Conservation (phyloP, 208 protist genomes). For the Trypanosoma rangeli region DNA sequence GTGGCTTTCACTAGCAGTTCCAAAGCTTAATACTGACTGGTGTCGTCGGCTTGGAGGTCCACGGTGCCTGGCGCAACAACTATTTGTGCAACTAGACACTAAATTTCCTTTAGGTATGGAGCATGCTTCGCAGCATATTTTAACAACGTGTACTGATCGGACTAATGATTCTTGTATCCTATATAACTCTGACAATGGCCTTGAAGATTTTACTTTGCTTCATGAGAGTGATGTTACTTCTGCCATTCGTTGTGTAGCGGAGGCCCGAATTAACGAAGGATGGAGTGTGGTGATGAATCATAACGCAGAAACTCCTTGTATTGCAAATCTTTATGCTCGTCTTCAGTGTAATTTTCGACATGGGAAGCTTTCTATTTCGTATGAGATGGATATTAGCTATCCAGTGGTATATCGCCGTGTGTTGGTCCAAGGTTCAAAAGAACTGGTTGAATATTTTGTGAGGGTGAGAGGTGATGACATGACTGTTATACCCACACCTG, state of each 20-base stretch:
- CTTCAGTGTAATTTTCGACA: conserved; percentile 60
- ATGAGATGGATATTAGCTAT: conserved; percentile 73
- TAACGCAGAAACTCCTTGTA: conserved; percentile 30
- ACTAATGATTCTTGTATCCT: conserved; percentile 34
- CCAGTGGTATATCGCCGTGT: conserved; percentile 71
- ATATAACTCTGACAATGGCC: conserved; percentile 46
- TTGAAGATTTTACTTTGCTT: conserved; percentile 21
- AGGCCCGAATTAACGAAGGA: conserved; percentile 75
- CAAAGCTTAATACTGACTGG: conserved; percentile 77
- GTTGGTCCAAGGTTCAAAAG: conserved; percentile 63
- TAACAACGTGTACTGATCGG: conserved; percentile 25
- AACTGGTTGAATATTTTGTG: conserved; percentile 72
- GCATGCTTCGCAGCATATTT: conserved; percentile 33
- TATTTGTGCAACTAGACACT: conserved; percentile 86
- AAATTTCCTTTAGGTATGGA: conserved; percentile 59
- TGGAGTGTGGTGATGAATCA: conserved; percentile 86
- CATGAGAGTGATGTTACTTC: conserved; percentile 3
- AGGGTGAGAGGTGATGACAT: conserved; percentile 21
- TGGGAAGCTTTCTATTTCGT: conserved; percentile 70
- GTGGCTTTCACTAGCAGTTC: conserved; percentile 68
- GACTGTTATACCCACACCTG: conserved; percentile 9
- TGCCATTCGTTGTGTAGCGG: conserved; percentile 53
- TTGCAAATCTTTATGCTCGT: conserved; percentile 62
- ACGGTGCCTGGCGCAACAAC: conserved; percentile 81
- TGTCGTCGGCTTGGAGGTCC: conserved; percentile 75